Evolutionary conservation across 2,329 filamentous ascomycete species (phyloP), one percentile per base, ranked within the genome.

Genomic region (Colletotrichum truncatum): DNA sequence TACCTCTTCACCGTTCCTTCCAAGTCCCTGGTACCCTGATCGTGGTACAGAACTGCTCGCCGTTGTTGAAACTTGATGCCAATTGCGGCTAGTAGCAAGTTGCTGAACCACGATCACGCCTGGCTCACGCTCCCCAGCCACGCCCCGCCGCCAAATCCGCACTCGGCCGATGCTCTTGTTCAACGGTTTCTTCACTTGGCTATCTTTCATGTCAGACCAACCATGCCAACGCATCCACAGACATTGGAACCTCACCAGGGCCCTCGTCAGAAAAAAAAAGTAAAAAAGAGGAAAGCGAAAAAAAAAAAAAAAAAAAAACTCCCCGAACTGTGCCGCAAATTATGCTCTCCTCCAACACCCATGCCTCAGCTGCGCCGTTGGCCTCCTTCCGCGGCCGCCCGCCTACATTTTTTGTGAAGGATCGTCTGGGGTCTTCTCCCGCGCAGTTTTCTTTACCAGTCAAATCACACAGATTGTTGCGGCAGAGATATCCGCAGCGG

Each of bases 51-150:
- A 46, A 41, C 34, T 38, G 51, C 63, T 39, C 59, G 38, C 21
- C 30, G 45, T 36, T 34, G 38, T 54, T 46, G 62, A 65, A 62
- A 55, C 26, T 62, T 49, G 41, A 43, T 9, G 34, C 57, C 43
- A 28, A 14, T 49, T 54, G 49, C 30, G 58, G 48, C 58, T 54
- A 54, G 56, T 36, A 43, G 18, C 43, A 14, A 36, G 25, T 18
- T 51, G 57, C 49, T 49, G 49, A 55, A 49, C 62, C 57, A 62
- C 62, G 51, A 32, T 38, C 49, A 55, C 34, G 23, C 62, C 45
- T 59, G 38, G 60, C 36, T 25, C 26, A 41, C 16, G 25, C 23
- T 51, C 41, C 62, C 43, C 62, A 65, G 62, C 62, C 62, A 62
- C 49, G 49, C 21, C 43, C 43, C 34, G 43, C 26, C 51, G 55